Evolutionary conservation across 2,329 filamentous ascomycete species (phyloP).

Genomic region (Sarocladium oryzae): DNA sequence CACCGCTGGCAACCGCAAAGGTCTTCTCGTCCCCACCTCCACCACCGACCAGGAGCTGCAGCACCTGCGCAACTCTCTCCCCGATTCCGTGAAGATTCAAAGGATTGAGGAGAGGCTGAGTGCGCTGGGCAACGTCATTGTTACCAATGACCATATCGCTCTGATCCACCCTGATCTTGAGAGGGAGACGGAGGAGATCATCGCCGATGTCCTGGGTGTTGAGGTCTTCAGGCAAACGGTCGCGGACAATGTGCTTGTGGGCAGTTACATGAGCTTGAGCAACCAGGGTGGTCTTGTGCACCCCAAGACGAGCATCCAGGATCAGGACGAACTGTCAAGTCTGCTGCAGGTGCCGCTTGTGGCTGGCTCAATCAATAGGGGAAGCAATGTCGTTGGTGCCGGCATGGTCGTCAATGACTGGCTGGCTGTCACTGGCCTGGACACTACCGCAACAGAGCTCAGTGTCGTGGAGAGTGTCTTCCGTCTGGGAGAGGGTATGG

Average conservation of each 20-base stretch:
- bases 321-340: slow-evolving; percentile 93
- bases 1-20: slow-evolving; percentile 94
- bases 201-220: slow-evolving; percentile 85
- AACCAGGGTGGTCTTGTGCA: slow-evolving; percentile 97
- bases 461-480: slow-evolving; percentile 97
- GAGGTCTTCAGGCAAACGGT: slow-evolving; percentile 93
- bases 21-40: slow-evolving; percentile 89
- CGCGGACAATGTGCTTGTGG: slow-evolving; percentile 92
- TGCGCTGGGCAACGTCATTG: slow-evolving; percentile 94
- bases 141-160: slow-evolving; percentile 92
- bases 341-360: slow-evolving; percentile 94
- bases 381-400: slow-evolving; percentile 89
- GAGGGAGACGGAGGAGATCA: slow-evolving; percentile 97
- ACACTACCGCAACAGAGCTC: slow-evolving; percentile 95
- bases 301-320: slow-evolving; percentile 92
- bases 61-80: slow-evolving; percentile 90
- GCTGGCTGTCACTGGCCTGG: slow-evolving; percentile 88
- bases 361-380: slow-evolving; percentile 88
- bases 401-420: slow-evolving; percentile 64
- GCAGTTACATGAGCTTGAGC: slow-evolving; percentile 91
- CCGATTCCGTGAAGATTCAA: slow-evolving; percentile 88
- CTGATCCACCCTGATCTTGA: slow-evolving; percentile 94
- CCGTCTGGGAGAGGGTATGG: slow-evolving; percentile 80
- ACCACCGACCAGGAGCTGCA: slow-evolving; percentile 98
- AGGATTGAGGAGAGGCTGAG: slow-evolving; percentile 96